These are phyloP conservation scores for Coleophoma crateriformis DNA, from an alignment of 2,329 filamentous ascomycete genomes.

Conservation along the genomic window DNA sequence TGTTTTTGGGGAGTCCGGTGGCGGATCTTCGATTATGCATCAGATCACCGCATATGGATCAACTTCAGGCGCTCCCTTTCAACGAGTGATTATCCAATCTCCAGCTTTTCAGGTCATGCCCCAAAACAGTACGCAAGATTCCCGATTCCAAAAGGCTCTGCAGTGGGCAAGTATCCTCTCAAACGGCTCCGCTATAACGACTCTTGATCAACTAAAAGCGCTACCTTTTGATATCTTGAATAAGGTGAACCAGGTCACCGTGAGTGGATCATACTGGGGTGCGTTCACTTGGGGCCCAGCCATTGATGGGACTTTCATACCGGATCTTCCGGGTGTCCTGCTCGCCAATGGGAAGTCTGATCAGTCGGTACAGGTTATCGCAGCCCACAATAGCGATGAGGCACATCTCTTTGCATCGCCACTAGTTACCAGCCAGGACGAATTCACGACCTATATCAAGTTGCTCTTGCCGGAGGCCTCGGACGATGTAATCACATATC, in stretches of 20 bases:
- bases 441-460: slow-evolving; percentile 5
- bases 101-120: slow-evolving; percentile 9
- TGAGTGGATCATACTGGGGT: slow-evolving; percentile 1
- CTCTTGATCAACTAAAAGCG: slow-evolving; percentile 1
- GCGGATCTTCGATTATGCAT: slow-evolving; percentile 44
- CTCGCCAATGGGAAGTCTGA: slow-evolving; percentile 38
- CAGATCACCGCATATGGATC: slow-evolving; percentile 45
- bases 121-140: slow-evolving; percentile 4
- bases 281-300: slow-evolving; percentile 31
- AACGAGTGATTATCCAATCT: slow-evolving; percentile 25
- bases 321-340: slow-evolving; percentile 37
- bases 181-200: slow-evolving; percentile 8
- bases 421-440: slow-evolving; percentile 6
- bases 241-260: slow-evolving; percentile 3
- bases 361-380: slow-evolving; percentile 37
- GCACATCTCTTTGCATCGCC: slow-evolving; percentile 34
- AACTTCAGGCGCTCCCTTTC: slow-evolving; percentile 28
- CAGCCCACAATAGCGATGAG: slow-evolving; percentile 38
- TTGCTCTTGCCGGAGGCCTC: neutral
- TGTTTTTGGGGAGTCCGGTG: slow-evolving; percentile 40
- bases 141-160: slow-evolving; percentile 11
- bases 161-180: slow-evolving; percentile 14
- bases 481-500: neutral
- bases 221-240: slow-evolving; percentile 3
- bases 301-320: slow-evolving; percentile 43